Evolutionary conservation across 495 filamentous ascomycete species (phyloP), one percentile per base, ranked within the genome.

Genomic region (Daldinia childiae): DNA sequence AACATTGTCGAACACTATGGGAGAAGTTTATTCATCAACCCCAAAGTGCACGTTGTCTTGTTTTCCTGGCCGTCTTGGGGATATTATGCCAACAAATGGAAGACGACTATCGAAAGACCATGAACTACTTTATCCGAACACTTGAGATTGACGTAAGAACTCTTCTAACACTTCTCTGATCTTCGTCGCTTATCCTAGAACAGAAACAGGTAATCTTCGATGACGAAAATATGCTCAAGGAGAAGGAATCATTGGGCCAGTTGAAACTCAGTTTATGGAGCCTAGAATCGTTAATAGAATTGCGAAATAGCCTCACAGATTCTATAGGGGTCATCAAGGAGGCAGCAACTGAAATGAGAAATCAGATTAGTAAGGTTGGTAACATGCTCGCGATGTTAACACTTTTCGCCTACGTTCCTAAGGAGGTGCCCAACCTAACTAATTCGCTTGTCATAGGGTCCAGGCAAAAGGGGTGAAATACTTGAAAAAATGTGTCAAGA

Each of bases 21-120:
- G 62, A 68, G 26, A 38, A 36, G 27, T 72, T 72, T 27, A 61
- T 72, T 17, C 69, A 72, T 27, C 69, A 72, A 27, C 65, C 69
- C 8, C 69, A 68, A 38, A 68, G 64, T 12, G 69, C 69, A 8
- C 58, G 69, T 9, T 72, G 69, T 39, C 69, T 72, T 17, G 64
- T 72, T 3, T 72, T 72, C n/a, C 12, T 72, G 17, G 29, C 30
- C 12, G 17, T 72, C 0, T n/a, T 72, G 1, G 69, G 69, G 39
- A n/a, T 26, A 14, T 19, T 72, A 24, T 71, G 68, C 56, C 39
- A 58, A 19, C 39, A 51, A 12, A 66, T 66, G 41, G 55, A 54
- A n/a, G 17, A 2, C 17, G 38, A 66, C 4, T 66, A 58, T 24
- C 54, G 36, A 36, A 7, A 38, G 1, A 17, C 63, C 24, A 66